These are phyloP conservation scores for Syncephalastrum sp. DNA, from an alignment of 371 early-diverging fungal species.

Conservation along the genomic window DNA sequence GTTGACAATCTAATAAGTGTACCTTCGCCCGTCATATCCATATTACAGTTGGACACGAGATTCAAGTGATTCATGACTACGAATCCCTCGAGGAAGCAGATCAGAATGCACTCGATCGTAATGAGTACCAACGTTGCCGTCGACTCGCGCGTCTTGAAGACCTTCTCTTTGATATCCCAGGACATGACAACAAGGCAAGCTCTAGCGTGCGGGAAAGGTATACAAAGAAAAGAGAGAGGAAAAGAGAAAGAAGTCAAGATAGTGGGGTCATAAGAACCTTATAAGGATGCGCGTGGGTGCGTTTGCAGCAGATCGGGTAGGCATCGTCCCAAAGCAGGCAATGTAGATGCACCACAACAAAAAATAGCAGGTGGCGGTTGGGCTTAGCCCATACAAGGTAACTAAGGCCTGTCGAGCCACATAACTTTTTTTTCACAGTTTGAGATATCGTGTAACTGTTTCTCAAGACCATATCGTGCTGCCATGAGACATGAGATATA, in stretches of 20 bases:
- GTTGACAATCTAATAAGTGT: neutral
- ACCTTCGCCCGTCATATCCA: conserved; percentile 24
- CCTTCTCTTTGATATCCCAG: conserved; percentile 10
- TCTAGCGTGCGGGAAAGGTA: neutral
- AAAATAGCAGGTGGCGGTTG: no score
- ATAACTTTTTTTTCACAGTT: no score
- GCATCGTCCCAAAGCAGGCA: no score
- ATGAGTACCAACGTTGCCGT: conserved; percentile 29
- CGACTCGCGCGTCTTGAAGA: conserved; percentile 36
- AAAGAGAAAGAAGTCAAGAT: neutral
- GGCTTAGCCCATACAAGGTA: no score
- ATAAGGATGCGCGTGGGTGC: no score
- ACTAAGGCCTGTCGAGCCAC: no score
- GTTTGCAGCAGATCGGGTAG: no score
- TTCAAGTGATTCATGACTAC: conserved; percentile 41
- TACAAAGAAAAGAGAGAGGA: conserved; percentile 5
- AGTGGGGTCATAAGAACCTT: no score
- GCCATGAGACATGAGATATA: no score
- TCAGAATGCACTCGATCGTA: conserved; percentile 32
- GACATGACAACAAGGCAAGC: neutral
- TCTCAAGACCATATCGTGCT: no score
- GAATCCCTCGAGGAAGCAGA: conserved; percentile 44
- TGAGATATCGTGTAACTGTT: no score
- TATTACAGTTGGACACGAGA: conserved; percentile 37
- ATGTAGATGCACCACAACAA: no score